Conservation (phyloP, 108 stramenopile species). For the Aurantiochytrium sp. region DNA sequence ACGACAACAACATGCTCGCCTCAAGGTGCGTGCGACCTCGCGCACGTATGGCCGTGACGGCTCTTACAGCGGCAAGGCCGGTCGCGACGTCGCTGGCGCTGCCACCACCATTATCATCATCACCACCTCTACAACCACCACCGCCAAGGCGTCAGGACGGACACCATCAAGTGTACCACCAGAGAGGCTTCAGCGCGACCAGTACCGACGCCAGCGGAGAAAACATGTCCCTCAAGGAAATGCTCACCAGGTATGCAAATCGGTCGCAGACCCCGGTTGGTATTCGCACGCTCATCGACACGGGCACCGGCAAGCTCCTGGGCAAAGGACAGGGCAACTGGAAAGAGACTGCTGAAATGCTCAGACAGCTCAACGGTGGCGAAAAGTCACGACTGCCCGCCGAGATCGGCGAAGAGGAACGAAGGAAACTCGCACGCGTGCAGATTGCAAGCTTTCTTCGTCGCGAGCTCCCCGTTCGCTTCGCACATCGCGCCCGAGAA, state of each 20-base stretch:
- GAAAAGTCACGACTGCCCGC: not conserved
- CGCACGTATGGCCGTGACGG: no score
- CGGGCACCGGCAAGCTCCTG: slow-evolving; percentile 14
- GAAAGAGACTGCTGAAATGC: not conserved
- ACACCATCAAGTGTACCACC: no score
- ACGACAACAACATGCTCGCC: no score
- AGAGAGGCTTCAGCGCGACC: no score
- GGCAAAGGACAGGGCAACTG: not conserved
- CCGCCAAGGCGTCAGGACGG: no score
- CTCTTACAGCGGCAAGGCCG: no score
- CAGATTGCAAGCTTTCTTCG: slow-evolving; percentile 80
- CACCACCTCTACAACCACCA: no score
- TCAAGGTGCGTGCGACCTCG: no score
- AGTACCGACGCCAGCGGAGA: no score
- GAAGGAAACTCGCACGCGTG: slow-evolving; percentile 46
- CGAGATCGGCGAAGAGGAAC: not conserved
- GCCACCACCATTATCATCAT: no score
- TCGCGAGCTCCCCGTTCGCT: slow-evolving; percentile 71
- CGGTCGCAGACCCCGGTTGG: not conserved
- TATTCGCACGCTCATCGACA: not conserved
- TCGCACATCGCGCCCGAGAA: not conserved
- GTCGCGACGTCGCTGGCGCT: no score
- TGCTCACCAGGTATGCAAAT: not conserved
- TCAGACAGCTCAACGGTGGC: not conserved
- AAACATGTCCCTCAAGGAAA: not conserved